phyloP scores from a whole-genome alignment of 352 stramenopile genomes.

The Phytophthora colocasiae region DNA sequence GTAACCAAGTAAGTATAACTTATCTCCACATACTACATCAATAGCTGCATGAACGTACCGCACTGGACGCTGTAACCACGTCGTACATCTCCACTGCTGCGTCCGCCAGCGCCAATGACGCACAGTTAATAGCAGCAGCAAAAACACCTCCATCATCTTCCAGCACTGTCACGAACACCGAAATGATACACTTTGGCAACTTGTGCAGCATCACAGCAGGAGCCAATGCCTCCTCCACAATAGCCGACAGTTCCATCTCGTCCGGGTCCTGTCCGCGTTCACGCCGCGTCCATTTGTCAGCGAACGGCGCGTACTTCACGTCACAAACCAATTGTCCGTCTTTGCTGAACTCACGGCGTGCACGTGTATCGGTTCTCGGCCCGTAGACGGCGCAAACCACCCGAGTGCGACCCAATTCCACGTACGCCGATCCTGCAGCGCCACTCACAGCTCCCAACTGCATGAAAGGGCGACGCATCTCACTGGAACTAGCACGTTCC shows the following conservation, averaged over 20 bases:
- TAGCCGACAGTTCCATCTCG: slow-evolving; percentile 82
- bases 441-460: slow-evolving; percentile 82
- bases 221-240: slow-evolving; percentile 78
- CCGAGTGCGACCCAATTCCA: slow-evolving; percentile 88
- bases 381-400: slow-evolving; percentile 91
- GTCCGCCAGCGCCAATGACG: slow-evolving; percentile 89
- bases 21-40: neutral
- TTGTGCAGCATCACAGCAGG: slow-evolving; percentile 88
- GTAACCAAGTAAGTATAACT: slow-evolving; percentile 2
- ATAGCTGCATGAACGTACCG: slow-evolving; percentile 37
- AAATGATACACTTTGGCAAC: slow-evolving; percentile 91
- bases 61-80: slow-evolving; percentile 83
- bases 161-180: slow-evolving; percentile 90
- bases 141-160: slow-evolving; percentile 87
- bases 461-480: slow-evolving; percentile 90
- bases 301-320: slow-evolving; percentile 90
- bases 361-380: slow-evolving; percentile 77
- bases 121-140: slow-evolving; percentile 84
- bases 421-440: slow-evolving; percentile 88
- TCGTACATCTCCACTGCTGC: slow-evolving; percentile 93
- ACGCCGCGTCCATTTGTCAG: slow-evolving; percentile 60
- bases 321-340: slow-evolving; percentile 89
- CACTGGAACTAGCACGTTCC: slow-evolving; percentile 62
- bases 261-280: slow-evolving; percentile 80
- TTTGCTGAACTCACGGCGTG: slow-evolving; percentile 85